phyloP scores from a whole-genome alignment of 176 grass and related monocot species.

The Guadua angustifolia region DNA sequence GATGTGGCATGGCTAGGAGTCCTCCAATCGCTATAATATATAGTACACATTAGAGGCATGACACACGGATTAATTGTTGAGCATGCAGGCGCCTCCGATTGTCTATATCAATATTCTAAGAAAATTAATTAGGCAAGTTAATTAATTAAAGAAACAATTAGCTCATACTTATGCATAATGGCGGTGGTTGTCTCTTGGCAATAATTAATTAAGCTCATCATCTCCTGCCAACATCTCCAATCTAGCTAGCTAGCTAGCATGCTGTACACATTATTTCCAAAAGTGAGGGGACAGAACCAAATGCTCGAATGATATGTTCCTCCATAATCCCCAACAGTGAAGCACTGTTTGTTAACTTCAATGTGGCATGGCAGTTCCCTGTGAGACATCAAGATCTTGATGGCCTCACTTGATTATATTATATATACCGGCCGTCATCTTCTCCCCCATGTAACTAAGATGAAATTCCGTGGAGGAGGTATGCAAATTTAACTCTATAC shows the following conservation, averaged over 20 bases:
- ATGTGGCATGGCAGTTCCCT: constrained; percentile 10
- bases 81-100: too few relatives aligned
- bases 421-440: background rate
- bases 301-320: constrained; percentile 8
- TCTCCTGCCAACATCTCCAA: background rate
- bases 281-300: constrained; percentile 36
- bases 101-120: too few relatives aligned
- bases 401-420: background rate
- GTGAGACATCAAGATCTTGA: constrained; percentile 30
- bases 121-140: too few relatives aligned
- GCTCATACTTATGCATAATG: background rate
- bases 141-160: too few relatives aligned
- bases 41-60: background rate
- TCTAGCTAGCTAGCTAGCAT: background rate
- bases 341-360: constrained; percentile 2
- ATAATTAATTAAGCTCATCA: background rate
- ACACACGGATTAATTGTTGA: background rate
- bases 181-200: background rate
- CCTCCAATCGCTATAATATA: too few relatives aligned
- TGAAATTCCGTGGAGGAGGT: too few relatives aligned
- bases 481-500: too few relatives aligned
- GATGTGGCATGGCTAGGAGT: too few relatives aligned
- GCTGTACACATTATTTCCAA: constrained; percentile 24
- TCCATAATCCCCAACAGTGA: background rate
- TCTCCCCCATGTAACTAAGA: constrained; percentile 23